Evolutionary conservation across 2,329 filamentous ascomycete genomes (phyloP).

Genomic region (Dactylellina haptotyla): DNA sequence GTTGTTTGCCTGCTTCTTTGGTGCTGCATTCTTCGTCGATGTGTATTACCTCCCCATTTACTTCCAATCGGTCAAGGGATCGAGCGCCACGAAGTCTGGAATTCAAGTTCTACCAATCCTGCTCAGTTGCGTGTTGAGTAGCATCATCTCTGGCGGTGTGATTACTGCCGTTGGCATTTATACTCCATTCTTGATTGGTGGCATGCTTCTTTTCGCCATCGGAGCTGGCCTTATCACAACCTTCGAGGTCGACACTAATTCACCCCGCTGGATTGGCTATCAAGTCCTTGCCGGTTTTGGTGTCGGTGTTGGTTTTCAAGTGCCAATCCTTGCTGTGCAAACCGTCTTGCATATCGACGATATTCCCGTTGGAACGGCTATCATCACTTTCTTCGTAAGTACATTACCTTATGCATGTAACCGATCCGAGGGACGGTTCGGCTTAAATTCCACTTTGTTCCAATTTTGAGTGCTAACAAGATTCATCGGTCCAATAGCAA

Average conservation of each 20-base stretch:
- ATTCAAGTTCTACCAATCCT: slow-evolving; percentile 68
- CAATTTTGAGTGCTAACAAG: slow-evolving; percentile 56
- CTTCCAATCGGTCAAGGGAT: slow-evolving; percentile 69
- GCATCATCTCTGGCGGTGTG: slow-evolving; percentile 64
- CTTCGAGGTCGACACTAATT: slow-evolving; percentile 63
- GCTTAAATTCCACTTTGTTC: slow-evolving; percentile 62
- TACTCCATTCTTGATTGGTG: slow-evolving; percentile 68
- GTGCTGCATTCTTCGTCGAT: slow-evolving; percentile 67
- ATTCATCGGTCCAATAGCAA: slow-evolving; percentile 22
- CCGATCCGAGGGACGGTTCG: not conserved
- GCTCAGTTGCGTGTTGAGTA: slow-evolving; percentile 66
- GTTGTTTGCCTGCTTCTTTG: slow-evolving; percentile 65
- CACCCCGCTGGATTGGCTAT: slow-evolving; percentile 63
- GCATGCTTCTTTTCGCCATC: slow-evolving; percentile 66
- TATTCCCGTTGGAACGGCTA: slow-evolving; percentile 68
- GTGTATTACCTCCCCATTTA: slow-evolving; percentile 67
- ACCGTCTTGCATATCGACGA: slow-evolving; percentile 67
- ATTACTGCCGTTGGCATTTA: slow-evolving; percentile 71
- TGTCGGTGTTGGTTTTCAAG: slow-evolving; percentile 70
- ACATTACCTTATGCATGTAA: slow-evolving; percentile 63
- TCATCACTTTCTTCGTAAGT: slow-evolving; percentile 65
- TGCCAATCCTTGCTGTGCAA: slow-evolving; percentile 69
- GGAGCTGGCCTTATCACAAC: slow-evolving; percentile 68
- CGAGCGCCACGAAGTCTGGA: slow-evolving; percentile 67
- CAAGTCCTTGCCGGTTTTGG: slow-evolving; percentile 66